These are phyloP conservation scores for Cadophora sp. DNA, from an alignment of 2,329 filamentous ascomycete genomes.

Conservation along the genomic window DNA sequence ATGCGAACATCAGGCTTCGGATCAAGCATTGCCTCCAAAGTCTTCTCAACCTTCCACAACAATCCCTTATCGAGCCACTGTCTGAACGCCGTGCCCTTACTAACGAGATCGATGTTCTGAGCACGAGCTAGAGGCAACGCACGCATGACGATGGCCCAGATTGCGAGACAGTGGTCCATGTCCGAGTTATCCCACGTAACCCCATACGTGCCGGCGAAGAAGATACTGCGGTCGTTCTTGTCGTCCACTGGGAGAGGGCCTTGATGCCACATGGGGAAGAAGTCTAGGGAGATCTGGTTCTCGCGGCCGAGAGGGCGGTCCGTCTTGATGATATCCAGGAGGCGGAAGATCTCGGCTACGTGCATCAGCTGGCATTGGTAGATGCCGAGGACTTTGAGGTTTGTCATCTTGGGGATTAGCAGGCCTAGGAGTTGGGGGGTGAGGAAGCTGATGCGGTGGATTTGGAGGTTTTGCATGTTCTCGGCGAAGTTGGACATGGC, in stretches of 20 bases:
- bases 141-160: constrained; percentile 36
- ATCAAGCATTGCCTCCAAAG: constrained; percentile 29
- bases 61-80: constrained; percentile 40
- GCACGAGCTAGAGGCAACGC: constrained; percentile 30
- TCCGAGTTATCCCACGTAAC: constrained; percentile 42
- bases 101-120: constrained; percentile 36
- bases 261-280: constrained; percentile 39
- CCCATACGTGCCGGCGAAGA: constrained; percentile 34
- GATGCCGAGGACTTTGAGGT: constrained; percentile 38
- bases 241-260: constrained; percentile 24
- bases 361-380: constrained; percentile 43
- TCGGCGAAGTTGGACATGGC: constrained; percentile 35
- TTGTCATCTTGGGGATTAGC: constrained; percentile 39
- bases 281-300: constrained; percentile 39
- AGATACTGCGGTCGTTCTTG: neutral
- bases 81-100: constrained; percentile 32
- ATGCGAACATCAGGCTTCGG: neutral
- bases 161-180: constrained; percentile 29
- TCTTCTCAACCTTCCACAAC: constrained; percentile 36
- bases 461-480: constrained; percentile 37
- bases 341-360: constrained; percentile 33
- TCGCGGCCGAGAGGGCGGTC: constrained; percentile 34
- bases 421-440: constrained; percentile 35
- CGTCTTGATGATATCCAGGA: constrained; percentile 39
- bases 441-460: constrained; percentile 41